phyloP scores from a whole-genome alignment of 2,329 filamentous ascomycete species.

The Atkinsonella hypoxylon region DNA sequence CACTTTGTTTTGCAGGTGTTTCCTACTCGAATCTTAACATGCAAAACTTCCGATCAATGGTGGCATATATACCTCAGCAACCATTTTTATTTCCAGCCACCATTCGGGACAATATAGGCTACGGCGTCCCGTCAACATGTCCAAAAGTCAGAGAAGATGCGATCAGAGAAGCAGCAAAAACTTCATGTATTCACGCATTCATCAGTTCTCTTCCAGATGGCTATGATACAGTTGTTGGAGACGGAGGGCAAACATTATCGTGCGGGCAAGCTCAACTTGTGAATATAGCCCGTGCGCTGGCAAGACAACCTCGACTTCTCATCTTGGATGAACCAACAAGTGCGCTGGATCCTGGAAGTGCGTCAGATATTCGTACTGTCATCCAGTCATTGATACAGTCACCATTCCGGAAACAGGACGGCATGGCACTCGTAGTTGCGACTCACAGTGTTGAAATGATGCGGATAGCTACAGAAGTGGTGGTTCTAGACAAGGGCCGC shows the following conservation, averaged over 20 bases:
- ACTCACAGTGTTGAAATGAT: conserved; percentile 85
- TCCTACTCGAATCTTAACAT: conserved; percentile 50
- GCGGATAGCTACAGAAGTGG: conserved; percentile 59
- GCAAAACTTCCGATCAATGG: conserved; percentile 42
- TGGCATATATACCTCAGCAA: conserved; percentile 58
- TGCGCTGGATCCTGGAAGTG: conserved; percentile 60
- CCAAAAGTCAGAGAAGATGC: conserved; percentile 28
- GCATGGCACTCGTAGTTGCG: conserved; percentile 64
- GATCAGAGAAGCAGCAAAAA: conserved; percentile 39
- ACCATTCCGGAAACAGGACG: conserved; percentile 10
- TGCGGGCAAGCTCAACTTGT: conserved; percentile 77
- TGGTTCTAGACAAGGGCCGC: conserved; percentile 57
- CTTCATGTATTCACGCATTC: conserved; percentile 64
- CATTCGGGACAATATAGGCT: conserved; percentile 70
- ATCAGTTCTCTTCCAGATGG: conserved; percentile 52
- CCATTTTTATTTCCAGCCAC: conserved; percentile 69
- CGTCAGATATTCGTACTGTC: conserved; percentile 50
- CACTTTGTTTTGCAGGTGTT: conserved; percentile 46
- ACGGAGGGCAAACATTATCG: conserved; percentile 60
- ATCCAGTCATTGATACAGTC: conserved; percentile 39
- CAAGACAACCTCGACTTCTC: conserved; percentile 57
- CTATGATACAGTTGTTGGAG: conserved; percentile 58
- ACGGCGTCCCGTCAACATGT: conserved; percentile 52
- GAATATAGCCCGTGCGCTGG: conserved; percentile 67
- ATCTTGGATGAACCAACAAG: conserved; percentile 83